Percentiles rank a stretch among this genome's conserved stretches.
Evolutionary conservation across 345 rosid genomes (phyloP).

Genomic region (Hibiscus tridactylites): DNA sequence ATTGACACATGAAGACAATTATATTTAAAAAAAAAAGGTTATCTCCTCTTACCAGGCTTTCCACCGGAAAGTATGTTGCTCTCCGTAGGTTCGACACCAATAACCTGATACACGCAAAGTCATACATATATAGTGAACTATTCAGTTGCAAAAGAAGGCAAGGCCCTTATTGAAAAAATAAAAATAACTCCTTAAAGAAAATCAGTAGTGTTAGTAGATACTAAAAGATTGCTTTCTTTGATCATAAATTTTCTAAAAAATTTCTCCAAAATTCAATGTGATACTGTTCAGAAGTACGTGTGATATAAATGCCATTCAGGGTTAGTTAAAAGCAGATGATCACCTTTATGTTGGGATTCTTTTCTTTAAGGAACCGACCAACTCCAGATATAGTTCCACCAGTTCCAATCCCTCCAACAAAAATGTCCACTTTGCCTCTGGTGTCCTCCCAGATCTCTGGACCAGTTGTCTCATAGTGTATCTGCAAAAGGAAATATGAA

Average conservation of each 20-base stretch:
- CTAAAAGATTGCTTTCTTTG: constrained; percentile 3
- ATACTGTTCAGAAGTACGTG: background rate
- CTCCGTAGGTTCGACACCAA: constrained; percentile 79
- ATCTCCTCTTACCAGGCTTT: constrained; percentile 49
- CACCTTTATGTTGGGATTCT: constrained; percentile 69
- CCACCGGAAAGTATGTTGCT: constrained; percentile 83
- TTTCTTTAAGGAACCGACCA: constrained; percentile 65
- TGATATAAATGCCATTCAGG: background rate
- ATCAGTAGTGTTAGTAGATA: background rate
- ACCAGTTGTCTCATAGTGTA: constrained; percentile 84
- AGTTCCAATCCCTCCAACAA: constrained; percentile 80
- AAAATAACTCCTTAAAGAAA: background rate
- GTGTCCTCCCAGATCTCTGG: constrained; percentile 89
- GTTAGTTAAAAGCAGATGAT: background rate
- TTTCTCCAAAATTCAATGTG: background rate
- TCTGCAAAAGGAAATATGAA: constrained; percentile 31
- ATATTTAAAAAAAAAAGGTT: background rate
- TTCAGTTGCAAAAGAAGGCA: constrained; percentile 4
- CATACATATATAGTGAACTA: background rate
- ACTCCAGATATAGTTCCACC: constrained; percentile 85
- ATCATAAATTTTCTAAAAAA: background rate
- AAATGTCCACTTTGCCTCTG: constrained; percentile 69
- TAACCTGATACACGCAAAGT: constrained; percentile 38
- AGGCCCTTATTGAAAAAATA: background rate
- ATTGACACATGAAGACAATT: background rate